Conservation (phyloP, 176 grass and related monocot species). For the Triticum timopheevii region DNA sequence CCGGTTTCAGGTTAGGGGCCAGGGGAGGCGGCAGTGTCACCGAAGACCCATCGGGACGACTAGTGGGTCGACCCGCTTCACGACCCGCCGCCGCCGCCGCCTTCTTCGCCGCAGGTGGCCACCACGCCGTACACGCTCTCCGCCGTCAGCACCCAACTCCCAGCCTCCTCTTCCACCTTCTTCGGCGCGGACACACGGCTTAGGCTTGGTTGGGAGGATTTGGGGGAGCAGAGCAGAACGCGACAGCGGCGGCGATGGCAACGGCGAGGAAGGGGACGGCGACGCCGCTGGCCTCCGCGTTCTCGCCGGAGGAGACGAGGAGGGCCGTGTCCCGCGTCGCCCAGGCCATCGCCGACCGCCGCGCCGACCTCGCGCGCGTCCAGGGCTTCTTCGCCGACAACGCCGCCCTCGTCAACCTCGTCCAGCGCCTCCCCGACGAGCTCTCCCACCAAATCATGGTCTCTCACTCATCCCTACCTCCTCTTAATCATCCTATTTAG, state of each 20-base stretch:
- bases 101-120: too few species aligned
- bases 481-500: background rate
- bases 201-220: too few species aligned
- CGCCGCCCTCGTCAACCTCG: conserved; percentile 62
- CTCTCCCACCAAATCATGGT: conserved; percentile 92
- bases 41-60: too few species aligned
- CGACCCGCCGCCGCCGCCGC: too few species aligned
- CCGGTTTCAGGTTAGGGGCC: too few species aligned
- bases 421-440: conserved; percentile 76
- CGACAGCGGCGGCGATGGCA: conserved; percentile 13
- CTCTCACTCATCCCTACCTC: background rate
- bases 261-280: conserved; percentile 59
- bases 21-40: too few species aligned
- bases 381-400: conserved; percentile 71
- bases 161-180: too few species aligned
- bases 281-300: conserved; percentile 62
- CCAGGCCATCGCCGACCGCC: conserved; percentile 52
- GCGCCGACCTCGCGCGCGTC: conserved; percentile 51
- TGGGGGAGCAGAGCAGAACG: background rate
- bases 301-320: conserved; percentile 58
- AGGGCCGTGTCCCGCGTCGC: conserved; percentile 58
- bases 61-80: too few species aligned
- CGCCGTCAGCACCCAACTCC: too few species aligned
- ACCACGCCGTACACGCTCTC: too few species aligned
- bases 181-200: too few species aligned